Evolutionary conservation across 306 rosid species (phyloP), one percentile per base, ranked within the genome.

Genomic region (Amphicarpaea edgeworthii): DNA sequence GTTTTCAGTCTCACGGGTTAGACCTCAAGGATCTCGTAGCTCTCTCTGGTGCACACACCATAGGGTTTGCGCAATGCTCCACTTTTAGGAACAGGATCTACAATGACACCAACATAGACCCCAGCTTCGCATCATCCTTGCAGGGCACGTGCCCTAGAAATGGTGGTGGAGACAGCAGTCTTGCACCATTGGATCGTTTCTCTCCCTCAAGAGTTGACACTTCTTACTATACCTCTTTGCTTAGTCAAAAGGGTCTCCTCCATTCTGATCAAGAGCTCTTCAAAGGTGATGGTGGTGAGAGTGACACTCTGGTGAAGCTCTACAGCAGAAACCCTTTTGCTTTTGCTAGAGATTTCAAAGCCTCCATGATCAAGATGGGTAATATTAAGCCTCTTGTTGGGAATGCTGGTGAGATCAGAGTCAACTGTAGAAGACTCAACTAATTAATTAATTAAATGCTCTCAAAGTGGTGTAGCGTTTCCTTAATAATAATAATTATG

Each of bases 41-140:
- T 4, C 81, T 86, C 2, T 85, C 89, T n/a, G 86, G 86, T 15
- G 87, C 78, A 9, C 90, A 86, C 84, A 86, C 87, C 5, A 81
- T 86, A 19, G 90, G 87, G 15, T 47, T 75, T 8, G 86, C 84
- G 0, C 47, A 53, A 0, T 86, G 90, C 24, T 1, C 72, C 0
- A 6, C 46, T 3, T 86, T 83, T 74, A 60, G 55, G 16, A 19
- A 23, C 10, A 67, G 90, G 37, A 72, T 75, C 21, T 81, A 81
- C 76, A 82, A 79, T 58, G 86, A 78, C 51, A 75, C 84, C 3
- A 60, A 86, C 57, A 81, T 86, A 2, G 80, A 78, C 23, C 70
- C 34, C 0, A 5, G 2, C 0, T 81, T 83, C 62, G 82, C 80
- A 11, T 41, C 78, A 7, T 14, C 28, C 7, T 43, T 84, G 69